Evolutionary conservation across 805 yeast genomes (phyloP).

Genomic region (Cyberlindnera mycetangii): DNA sequence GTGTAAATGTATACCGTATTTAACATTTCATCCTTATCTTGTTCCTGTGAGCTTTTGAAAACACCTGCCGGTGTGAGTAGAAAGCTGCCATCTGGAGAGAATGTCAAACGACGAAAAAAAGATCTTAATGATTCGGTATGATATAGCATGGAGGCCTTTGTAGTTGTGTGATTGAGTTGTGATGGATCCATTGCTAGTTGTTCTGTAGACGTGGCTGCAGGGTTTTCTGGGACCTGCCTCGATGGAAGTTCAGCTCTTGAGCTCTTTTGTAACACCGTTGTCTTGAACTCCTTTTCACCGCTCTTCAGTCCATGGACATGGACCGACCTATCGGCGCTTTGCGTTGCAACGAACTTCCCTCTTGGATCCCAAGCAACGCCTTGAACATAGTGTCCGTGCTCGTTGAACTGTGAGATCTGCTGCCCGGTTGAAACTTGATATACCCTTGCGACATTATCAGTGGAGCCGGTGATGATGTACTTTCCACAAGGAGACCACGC

Average conservation of each 20-base stretch:
- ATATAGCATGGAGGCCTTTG: constrained; percentile 49
- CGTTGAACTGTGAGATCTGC: constrained; percentile 56
- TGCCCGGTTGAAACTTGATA: constrained; percentile 57
- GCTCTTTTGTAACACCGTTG: constrained; percentile 45
- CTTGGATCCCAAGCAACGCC: constrained; percentile 96
- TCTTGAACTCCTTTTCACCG: constrained; percentile 28
- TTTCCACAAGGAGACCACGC: constrained; percentile 88
- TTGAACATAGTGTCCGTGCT: constrained; percentile 88
- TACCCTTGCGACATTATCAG: constrained; percentile 81
- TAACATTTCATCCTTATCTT: constrained; percentile 37
- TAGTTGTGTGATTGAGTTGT: constrained; percentile 25
- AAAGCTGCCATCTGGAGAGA: constrained; percentile 88
- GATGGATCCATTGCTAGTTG: constrained; percentile 4
- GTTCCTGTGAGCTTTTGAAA: constrained; percentile 34
- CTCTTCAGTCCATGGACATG: constrained; percentile 54
- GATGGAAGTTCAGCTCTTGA: constrained; percentile 58
- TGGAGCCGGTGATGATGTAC: constrained; percentile 81
- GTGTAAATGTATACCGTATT: constrained; percentile 82
- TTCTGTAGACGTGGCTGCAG: not conserved
- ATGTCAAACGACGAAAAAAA: constrained; percentile 80
- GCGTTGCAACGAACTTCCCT: constrained; percentile 75
- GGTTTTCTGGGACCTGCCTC: constrained; percentile 9
- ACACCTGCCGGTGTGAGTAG: constrained; percentile 78
- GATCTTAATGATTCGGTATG: constrained; percentile 88
- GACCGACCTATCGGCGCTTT: constrained; percentile 84